Evolutionary conservation across 2,329 filamentous ascomycete genomes (phyloP).

Genomic region (Diaporthe sp.): DNA sequence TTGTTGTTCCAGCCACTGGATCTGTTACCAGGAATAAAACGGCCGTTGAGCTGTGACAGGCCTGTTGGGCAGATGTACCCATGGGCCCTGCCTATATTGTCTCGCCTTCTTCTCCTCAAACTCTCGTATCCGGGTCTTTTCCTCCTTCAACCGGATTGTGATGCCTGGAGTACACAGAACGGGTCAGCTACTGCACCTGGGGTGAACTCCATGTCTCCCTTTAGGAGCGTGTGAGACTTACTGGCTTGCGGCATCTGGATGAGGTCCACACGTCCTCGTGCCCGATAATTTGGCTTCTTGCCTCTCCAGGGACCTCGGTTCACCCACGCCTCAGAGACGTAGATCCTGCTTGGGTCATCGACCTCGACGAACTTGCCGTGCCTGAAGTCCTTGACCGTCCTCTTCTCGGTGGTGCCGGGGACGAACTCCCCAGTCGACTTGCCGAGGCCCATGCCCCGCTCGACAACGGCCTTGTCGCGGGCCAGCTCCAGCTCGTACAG

Average conservation of each 20-base stretch:
- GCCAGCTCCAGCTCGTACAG: constrained; percentile 84
- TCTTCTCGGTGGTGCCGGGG: constrained; percentile 57
- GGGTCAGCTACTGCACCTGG: constrained; percentile 16
- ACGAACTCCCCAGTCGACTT: constrained; percentile 54
- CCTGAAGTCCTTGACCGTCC: constrained; percentile 82
- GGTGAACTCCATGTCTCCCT: not conserved
- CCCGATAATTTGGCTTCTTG: constrained; percentile 77
- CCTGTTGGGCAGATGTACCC: constrained; percentile 90
- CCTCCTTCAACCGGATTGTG: constrained; percentile 89
- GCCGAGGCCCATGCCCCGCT: constrained; percentile 86
- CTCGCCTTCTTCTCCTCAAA: constrained; percentile 84
- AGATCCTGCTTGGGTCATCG: constrained; percentile 83
- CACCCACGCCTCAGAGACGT: constrained; percentile 94
- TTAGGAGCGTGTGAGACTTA: constrained; percentile 60
- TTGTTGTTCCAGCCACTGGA: not conserved
- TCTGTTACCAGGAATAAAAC: constrained; percentile 89
- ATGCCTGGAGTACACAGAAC: constrained; percentile 69
- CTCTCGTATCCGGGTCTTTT: constrained; percentile 87
- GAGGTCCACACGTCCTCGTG: constrained; percentile 78
- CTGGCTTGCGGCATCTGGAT: constrained; percentile 81
- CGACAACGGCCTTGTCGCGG: constrained; percentile 83
- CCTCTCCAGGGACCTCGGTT: constrained; percentile 77
- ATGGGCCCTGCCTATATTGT: constrained; percentile 81
- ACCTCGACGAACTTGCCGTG: constrained; percentile 81
- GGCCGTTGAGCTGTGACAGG: constrained; percentile 87